Conservation (phyloP, 2,329 filamentous ascomycete species). For the Graphilbum ipis-grandicollis region DNA sequence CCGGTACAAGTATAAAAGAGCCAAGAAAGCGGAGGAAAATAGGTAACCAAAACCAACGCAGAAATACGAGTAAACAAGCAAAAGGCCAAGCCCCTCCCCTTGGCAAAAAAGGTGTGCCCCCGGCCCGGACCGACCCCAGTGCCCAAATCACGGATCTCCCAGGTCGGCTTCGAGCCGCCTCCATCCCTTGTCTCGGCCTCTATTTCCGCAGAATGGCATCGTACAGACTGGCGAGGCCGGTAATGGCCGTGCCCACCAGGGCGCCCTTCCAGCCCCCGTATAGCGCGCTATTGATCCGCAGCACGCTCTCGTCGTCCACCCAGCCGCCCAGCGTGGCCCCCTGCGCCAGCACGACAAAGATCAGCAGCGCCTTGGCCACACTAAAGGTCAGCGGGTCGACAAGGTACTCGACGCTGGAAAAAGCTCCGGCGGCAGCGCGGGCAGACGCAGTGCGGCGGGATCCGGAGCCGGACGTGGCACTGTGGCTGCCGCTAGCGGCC, state of each 20-base stretch:
- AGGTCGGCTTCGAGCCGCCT: too few species aligned
- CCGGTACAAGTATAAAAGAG: neutral
- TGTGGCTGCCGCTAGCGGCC: conserved; percentile 23
- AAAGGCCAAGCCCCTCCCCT: neutral
- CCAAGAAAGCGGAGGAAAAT: neutral
- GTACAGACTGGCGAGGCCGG: conserved; percentile 53
- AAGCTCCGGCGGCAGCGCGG: conserved; percentile 23
- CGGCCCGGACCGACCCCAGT: too few species aligned
- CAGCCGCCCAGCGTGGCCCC: conserved; percentile 45
- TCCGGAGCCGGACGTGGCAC: conserved; percentile 12
- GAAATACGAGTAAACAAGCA: too few species aligned
- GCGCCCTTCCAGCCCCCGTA: conserved; percentile 57
- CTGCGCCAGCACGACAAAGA: conserved; percentile 64
- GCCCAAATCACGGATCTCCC: too few species aligned
- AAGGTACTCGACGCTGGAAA: conserved; percentile 29
- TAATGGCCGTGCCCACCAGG: conserved; percentile 50
- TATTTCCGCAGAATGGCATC: conserved; percentile 60
- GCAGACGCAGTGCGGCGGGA: too few species aligned
- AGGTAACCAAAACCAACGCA: neutral
- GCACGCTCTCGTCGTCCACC: conserved; percentile 40
- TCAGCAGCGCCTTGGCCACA: conserved; percentile 66
- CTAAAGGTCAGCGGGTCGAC: conserved; percentile 85
- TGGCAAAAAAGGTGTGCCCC: too few species aligned
- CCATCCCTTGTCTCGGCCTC: too few species aligned
- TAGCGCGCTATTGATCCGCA: conserved; percentile 45